Evolutionary conservation across 768 basidiomycete genomes (phyloP).

Genomic region (Podaxis sp.): DNA sequence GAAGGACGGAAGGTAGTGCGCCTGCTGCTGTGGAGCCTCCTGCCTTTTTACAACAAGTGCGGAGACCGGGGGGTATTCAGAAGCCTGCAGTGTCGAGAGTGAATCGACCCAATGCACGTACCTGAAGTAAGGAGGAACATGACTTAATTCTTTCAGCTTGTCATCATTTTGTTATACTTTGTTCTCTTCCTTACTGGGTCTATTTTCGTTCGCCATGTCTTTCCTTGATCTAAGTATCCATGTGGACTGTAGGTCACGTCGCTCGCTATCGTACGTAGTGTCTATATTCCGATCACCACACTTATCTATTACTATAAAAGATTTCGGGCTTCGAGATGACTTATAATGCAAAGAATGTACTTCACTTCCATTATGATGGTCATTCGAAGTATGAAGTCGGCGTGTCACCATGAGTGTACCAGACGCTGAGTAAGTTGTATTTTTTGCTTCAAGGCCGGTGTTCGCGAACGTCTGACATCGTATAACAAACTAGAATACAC

Average conservation of each 20-base stretch:
- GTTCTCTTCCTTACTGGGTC: background rate
- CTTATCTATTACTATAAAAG: too few species aligned
- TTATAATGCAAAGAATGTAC: too few species aligned
- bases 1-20: slow-evolving; percentile 19
- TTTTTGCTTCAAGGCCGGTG: background rate
- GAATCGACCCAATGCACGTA: background rate
- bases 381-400: too few species aligned
- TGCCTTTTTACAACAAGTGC: slow-evolving; percentile 23
- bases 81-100: slow-evolving; percentile 18
- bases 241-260: background rate
- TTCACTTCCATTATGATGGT: too few species aligned
- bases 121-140: background rate
- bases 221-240: background rate
- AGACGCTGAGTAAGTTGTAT: too few species aligned
- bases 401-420: too few species aligned
- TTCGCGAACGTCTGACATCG: background rate
- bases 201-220: background rate
- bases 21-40: slow-evolving; percentile 16
- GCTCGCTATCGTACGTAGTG: background rate
- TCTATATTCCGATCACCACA: too few species aligned
- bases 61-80: slow-evolving; percentile 22
- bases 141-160: background rate
- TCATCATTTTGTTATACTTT: background rate
- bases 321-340: too few species aligned
- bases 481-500: slow-evolving; percentile 34